These are phyloP conservation scores for Solanum medicagineum DNA, from an alignment of 257 asterid genomes.

Conservation along the genomic window DNA sequence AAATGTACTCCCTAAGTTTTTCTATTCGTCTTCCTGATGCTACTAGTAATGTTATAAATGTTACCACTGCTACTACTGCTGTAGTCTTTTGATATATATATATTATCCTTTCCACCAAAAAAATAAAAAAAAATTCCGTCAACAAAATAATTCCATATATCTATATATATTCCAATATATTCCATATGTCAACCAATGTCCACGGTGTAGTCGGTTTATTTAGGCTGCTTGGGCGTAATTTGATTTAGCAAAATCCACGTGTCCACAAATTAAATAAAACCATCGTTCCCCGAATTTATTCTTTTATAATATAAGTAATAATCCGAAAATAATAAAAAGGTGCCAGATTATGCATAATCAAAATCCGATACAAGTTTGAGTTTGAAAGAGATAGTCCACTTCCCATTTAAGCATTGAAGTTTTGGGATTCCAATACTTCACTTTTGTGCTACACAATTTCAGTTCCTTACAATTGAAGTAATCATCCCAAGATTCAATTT, in stretches of 20 bases:
- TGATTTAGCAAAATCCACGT: not conserved
- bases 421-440: not conserved
- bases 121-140: no score
- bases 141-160: no score
- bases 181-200: not conserved
- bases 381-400: not conserved
- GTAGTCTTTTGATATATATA: no score
- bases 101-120: no score
- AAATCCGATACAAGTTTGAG: not conserved
- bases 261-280: not conserved
- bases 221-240: not conserved
- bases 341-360: not conserved
- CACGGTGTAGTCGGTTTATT: not conserved
- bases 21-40: no score
- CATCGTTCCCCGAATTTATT: not conserved
- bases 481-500: slow-evolving; percentile 9
- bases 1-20: no score
- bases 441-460: slow-evolving; percentile 18
- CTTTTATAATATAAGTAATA: not conserved
- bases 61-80: no score
- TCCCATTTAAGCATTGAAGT: not conserved
- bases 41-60: no score
- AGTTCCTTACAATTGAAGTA: slow-evolving; percentile 25
- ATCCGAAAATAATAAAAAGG: not conserved
- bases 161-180: no score